phyloP scores from a whole-genome alignment of 2,329 filamentous ascomycete species.

The Trichoderma sp. region DNA sequence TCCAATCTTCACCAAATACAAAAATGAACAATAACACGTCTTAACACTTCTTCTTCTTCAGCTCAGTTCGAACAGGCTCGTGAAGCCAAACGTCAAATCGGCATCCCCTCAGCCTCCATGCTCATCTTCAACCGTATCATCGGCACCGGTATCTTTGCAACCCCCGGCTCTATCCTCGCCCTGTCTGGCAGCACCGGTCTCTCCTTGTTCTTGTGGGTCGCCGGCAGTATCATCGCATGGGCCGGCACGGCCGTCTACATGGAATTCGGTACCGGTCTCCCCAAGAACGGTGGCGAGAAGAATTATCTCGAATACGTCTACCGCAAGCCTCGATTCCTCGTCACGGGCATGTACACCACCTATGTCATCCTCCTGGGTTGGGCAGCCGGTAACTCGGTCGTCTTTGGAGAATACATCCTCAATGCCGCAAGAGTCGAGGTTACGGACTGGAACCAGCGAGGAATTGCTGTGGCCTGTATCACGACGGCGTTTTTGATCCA shows the following conservation, averaged over 20 bases:
- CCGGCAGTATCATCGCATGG: slow-evolving; percentile 58
- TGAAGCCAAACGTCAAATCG: slow-evolving; percentile 54
- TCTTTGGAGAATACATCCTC: slow-evolving; percentile 69
- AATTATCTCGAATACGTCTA: slow-evolving; percentile 66
- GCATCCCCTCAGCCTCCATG: slow-evolving; percentile 53
- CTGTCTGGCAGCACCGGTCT: slow-evolving; percentile 61
- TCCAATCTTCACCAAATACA: neutral
- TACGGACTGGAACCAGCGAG: slow-evolving; percentile 64
- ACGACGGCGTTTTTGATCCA: slow-evolving; percentile 65
- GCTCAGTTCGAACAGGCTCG: slow-evolving; percentile 38
- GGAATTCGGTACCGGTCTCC: slow-evolving; percentile 64
- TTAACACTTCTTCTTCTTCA: slow-evolving; percentile 18
- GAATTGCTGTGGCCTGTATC: slow-evolving; percentile 63
- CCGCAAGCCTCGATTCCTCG: slow-evolving; percentile 58
- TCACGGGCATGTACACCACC: slow-evolving; percentile 57
- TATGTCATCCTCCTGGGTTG: slow-evolving; percentile 64
- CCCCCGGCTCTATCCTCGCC: slow-evolving; percentile 55
- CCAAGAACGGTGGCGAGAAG: slow-evolving; percentile 63
- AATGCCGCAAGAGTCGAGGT: slow-evolving; percentile 62
- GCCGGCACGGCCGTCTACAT: slow-evolving; percentile 64
- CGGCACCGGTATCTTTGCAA: slow-evolving; percentile 65
- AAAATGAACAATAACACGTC: neutral
- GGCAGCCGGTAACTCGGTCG: slow-evolving; percentile 64
- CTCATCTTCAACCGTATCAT: slow-evolving; percentile 65
- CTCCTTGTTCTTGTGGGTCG: slow-evolving; percentile 61